phyloP scores from a whole-genome alignment of 345 rosid genomes.

The Abelmoschus esculentus region DNA sequence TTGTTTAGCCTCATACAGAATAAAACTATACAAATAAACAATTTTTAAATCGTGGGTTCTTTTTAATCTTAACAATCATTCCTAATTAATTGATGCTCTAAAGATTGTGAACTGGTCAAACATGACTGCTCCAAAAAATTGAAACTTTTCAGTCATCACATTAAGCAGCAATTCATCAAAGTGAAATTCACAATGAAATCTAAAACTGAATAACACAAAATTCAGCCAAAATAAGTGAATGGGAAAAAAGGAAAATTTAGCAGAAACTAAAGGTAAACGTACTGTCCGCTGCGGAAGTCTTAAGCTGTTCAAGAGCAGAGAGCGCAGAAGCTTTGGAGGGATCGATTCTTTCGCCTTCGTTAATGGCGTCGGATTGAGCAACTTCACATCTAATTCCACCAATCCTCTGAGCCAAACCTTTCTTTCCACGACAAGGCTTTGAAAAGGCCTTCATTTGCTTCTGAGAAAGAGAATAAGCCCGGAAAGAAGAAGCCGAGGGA shows the following conservation, averaged over 20 bases:
- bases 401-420: conserved; percentile 19
- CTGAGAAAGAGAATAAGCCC: conserved; percentile 24
- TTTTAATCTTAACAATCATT: neutral
- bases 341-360: conserved; percentile 7
- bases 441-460: conserved; percentile 22
- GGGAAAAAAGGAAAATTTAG: neutral
- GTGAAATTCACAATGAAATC: neutral
- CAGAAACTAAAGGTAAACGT: conserved; percentile 9
- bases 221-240: neutral
- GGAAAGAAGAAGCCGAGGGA: conserved; percentile 20
- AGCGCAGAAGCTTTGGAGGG: conserved; percentile 29
- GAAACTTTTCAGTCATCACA: conserved; percentile 4
- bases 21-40: neutral
- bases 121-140: neutral
- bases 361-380: conserved; percentile 20
- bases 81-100: neutral
- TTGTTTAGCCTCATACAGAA: neutral
- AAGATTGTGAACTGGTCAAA: neutral
- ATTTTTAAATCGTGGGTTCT: neutral
- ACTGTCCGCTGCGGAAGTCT: conserved; percentile 59
- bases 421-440: conserved; percentile 23
- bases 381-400: conserved; percentile 36
- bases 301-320: conserved; percentile 67
- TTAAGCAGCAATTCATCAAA: conserved; percentile 10
- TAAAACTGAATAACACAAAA: conserved; percentile 2